These are phyloP conservation scores for Wickerhamiella galacta DNA, from an alignment of 805 yeast genomes.

Conservation along the genomic window DNA sequence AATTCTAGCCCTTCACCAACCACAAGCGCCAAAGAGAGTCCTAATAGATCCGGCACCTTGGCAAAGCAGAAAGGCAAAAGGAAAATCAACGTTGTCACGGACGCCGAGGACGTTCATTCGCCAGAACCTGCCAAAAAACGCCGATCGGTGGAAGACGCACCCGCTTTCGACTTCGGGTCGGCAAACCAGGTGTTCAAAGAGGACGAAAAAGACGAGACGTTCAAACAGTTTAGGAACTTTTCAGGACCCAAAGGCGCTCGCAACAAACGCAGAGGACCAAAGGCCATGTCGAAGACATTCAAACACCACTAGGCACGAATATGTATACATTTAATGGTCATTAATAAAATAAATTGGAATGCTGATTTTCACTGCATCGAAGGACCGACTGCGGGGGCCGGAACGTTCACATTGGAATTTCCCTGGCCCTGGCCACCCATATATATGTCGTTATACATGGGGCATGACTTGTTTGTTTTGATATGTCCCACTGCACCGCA, in stretches of 20 bases:
- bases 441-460: constrained; percentile 47
- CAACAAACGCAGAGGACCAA: background rate
- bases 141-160: constrained; percentile 1
- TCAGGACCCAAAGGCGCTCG: constrained; percentile 2
- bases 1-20: too few species aligned
- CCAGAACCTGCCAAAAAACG: constrained; percentile 1
- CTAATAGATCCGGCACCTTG: too few species aligned
- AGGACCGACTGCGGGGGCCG: background rate
- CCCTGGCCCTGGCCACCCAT: constrained; percentile 11
- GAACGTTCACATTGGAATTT: background rate
- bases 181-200: constrained; percentile 15
- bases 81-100: constrained; percentile 11
- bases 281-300: background rate
- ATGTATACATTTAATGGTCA: background rate
- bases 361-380: background rate
- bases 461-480: constrained; percentile 81
- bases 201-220: background rate
- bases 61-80: too few species aligned
- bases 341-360: background rate
- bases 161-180: constrained; percentile 17
- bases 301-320: background rate
- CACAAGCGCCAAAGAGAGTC: too few species aligned
- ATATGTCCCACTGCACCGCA: constrained; percentile 96
- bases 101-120: constrained; percentile 6
- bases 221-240: background rate